Base-by-base conservation (phyloP, 148 eudicot species). In the Gaultheria prostrata region DNA sequence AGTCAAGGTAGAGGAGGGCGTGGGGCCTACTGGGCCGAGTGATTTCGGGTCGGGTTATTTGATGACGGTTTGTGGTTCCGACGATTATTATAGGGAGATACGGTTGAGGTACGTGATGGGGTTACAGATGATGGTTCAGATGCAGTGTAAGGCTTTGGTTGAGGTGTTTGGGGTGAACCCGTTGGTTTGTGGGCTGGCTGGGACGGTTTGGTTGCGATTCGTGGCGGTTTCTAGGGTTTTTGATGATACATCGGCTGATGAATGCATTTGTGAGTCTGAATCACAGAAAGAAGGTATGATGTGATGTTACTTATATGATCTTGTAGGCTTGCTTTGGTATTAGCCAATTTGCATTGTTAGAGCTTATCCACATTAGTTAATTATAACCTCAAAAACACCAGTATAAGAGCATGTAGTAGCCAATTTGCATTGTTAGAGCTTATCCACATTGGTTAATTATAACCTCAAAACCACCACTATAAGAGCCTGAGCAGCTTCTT, bases 41-140 rank as follows among this genome's bases (percentile, higher is more conserved):
- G 98, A 95, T 88, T 95, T 95, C 63, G 94, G 89, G 28, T 35
- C 39, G 1, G 57, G 51, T 65, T 30, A 30, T 67, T 72, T 24
- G 67, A 78, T 82, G 79, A 54, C 21, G 0, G 35, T 46, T 35
- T 56, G 33, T 39, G 43, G 43, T 39, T 39, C 81, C 3, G 90
- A 86, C 8, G 92, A 90, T 53, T 92, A 95, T 78, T 87, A 80
- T 20, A 73, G 81, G 43, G 84, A 88, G 67, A 81, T 94, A 33
- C 85, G 98, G 79, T 80, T 82, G 88, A 92, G 92, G 84, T 95
- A 94, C 80, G 90, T 90, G 73, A 81, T 80, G 86, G 98, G 98
- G 21, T 24, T 94, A 71, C 98, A 95, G 86, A 83, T 89, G 82
- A 86, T 94, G 92, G 84, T 95, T 18, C 89, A 89, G 84, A 79